Evolutionary conservation across 163 green algal genomes (phyloP).

Genomic region (Chlorella variabilis): DNA sequence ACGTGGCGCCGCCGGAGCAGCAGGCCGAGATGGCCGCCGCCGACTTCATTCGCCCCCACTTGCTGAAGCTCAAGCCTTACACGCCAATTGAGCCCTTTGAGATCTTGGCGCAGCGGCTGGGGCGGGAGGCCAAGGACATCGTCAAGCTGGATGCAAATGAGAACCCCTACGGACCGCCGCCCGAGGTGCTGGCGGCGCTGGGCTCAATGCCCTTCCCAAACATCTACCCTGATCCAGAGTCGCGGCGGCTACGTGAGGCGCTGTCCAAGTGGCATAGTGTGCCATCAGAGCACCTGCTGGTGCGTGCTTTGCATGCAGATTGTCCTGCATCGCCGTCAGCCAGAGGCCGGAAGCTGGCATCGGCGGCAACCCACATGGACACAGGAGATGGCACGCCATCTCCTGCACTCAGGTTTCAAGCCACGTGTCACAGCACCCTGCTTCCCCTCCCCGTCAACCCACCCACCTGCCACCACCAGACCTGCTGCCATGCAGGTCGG

Average conservation of each 20-base stretch:
- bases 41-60: conserved; percentile 87
- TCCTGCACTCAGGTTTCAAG: no score
- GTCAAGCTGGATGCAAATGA: conserved; percentile 99
- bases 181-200: conserved; percentile 92
- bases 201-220: conserved; percentile 90
- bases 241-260: conserved; percentile 74
- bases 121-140: conserved; percentile 87
- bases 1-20: background rate
- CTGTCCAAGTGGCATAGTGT: conserved; percentile 83
- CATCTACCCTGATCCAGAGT: conserved; percentile 99
- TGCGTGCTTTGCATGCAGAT: conserved; percentile 40
- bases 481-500: conserved; percentile 76
- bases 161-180: conserved; percentile 98
- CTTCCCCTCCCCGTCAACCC: background rate
- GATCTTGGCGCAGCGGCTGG: conserved; percentile 85
- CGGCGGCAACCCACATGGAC: no score
- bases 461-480: background rate
- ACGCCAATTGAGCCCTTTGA: conserved; percentile 97
- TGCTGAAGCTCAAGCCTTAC: conserved; percentile 92
- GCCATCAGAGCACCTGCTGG: conserved; percentile 89
- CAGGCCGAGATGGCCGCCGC: background rate
- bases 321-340: background rate
- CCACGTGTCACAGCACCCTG: no score
- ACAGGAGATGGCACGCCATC: no score
- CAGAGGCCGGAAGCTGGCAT: no score